Evolutionary conservation across 768 basidiomycete species (phyloP).

Genomic region (Mycena amicta): DNA sequence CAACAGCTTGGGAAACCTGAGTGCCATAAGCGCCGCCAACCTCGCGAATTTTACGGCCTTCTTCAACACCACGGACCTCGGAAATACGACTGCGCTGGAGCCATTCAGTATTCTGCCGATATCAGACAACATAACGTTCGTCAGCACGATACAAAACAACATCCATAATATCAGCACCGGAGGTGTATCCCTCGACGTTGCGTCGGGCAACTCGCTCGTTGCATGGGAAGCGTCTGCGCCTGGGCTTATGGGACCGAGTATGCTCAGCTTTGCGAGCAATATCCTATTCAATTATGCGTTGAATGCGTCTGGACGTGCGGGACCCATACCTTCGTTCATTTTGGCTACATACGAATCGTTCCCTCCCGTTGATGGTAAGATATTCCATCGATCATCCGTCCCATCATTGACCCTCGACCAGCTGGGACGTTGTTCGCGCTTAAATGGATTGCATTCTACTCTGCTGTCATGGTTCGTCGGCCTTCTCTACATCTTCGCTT

Average conservation of each 20-base stretch:
- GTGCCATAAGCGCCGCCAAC: slow-evolving; percentile 27
- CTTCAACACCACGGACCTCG: slow-evolving; percentile 38
- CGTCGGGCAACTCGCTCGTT: slow-evolving; percentile 53
- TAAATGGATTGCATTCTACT: slow-evolving; percentile 78
- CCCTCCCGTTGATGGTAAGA: slow-evolving; percentile 47
- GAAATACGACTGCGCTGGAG: slow-evolving; percentile 33
- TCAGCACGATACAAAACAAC: background rate
- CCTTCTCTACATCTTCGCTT: background rate
- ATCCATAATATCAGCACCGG: slow-evolving; percentile 51
- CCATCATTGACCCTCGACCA: background rate
- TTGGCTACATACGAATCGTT: slow-evolving; percentile 58
- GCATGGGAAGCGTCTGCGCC: slow-evolving; percentile 75
- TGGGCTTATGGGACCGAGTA: slow-evolving; percentile 55
- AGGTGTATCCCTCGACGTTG: slow-evolving; percentile 63
- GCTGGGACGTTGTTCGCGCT: slow-evolving; percentile 59
- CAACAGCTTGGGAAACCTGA: slow-evolving; percentile 45
- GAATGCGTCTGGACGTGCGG: slow-evolving; percentile 47
- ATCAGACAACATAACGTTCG: background rate
- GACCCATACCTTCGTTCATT: slow-evolving; percentile 52
- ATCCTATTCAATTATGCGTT: slow-evolving; percentile 65
- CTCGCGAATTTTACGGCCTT: slow-evolving; percentile 2
- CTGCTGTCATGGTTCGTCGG: slow-evolving; percentile 63
- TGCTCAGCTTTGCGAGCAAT: slow-evolving; percentile 73
- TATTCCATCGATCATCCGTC: background rate
- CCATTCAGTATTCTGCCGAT: slow-evolving; percentile 31